Conservation (phyloP, 768 basidiomycete genomes). For the Cantharellus anzutake region DNA sequence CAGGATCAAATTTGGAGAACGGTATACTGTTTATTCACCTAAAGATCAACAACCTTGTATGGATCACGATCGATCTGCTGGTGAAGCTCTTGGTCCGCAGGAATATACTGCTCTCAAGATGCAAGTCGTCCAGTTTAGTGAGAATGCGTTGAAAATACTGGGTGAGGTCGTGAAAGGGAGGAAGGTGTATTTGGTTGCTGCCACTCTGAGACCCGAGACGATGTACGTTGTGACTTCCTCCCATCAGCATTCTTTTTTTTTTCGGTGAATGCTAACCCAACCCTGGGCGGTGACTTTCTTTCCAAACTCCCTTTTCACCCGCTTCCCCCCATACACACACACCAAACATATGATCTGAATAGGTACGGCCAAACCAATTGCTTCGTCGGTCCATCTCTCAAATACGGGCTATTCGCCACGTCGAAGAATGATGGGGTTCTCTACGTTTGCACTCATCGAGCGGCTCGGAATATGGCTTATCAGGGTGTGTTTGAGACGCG, state of each 20-base stretch:
- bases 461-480: conserved; percentile 96
- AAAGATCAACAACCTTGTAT: conserved; percentile 99
- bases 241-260: not conserved
- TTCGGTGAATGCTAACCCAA: not conserved
- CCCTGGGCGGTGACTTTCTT: not conserved
- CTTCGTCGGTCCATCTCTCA: conserved; percentile 79
- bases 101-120: conserved; percentile 93
- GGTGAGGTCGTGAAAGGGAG: conserved; percentile 43
- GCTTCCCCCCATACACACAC: not conserved
- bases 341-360: not conserved
- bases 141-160: conserved; percentile 41
- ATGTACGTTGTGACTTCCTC: conserved; percentile 36
- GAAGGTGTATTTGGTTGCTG: conserved; percentile 85
- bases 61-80: conserved; percentile 95
- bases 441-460: conserved; percentile 72
- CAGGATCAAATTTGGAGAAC: conserved; percentile 95
- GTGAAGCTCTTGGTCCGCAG: conserved; percentile 86
- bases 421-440: conserved; percentile 57
- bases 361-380: conserved; percentile 99
- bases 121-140: conserved; percentile 76
- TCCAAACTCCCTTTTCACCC: not conserved
- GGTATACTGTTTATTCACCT: conserved; percentile 95
- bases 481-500: conserved; percentile 56
- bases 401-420: conserved; percentile 82
- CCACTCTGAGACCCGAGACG: conserved; percentile 89